These are phyloP conservation scores for Pelargonium myrrhifolium DNA, from an alignment of 441 rosid species.

Conservation along the genomic window DNA sequence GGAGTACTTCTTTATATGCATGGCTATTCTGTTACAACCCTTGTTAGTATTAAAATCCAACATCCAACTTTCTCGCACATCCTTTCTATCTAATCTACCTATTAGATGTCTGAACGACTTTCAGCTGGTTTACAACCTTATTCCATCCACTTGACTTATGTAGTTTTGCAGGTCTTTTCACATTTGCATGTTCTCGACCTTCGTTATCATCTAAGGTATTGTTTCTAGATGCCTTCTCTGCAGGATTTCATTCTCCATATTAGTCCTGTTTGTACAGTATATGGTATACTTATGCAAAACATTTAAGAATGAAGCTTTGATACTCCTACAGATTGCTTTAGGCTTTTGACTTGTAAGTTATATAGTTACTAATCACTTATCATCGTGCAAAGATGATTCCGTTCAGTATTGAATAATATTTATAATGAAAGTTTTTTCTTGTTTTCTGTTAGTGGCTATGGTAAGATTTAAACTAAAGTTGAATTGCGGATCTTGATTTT, in stretches of 20 bases:
- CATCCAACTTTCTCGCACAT: background rate
- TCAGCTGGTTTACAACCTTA: slow-evolving; percentile 9
- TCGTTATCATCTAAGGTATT: slow-evolving; percentile 73
- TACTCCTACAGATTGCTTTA: background rate
- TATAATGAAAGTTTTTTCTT: background rate
- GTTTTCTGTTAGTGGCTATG: background rate
- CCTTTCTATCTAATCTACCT: background rate
- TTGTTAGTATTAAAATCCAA: too few relatives aligned
- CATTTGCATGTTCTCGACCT: slow-evolving; percentile 85
- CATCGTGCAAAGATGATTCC: background rate
- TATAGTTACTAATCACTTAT: background rate
- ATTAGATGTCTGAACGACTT: slow-evolving; percentile 9
- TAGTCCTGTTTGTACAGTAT: background rate
- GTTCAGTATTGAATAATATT: background rate
- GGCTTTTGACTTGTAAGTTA: background rate
- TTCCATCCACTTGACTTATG: slow-evolving; percentile 1
- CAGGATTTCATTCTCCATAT: background rate
- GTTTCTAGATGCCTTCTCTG: slow-evolving; percentile 6
- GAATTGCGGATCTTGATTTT: background rate
- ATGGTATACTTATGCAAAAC: too few relatives aligned
- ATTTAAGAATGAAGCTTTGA: too few relatives aligned
- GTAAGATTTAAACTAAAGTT: background rate
- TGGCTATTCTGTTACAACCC: background rate
- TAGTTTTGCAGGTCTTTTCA: slow-evolving; percentile 57
- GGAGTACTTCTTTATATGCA: too few relatives aligned